Base-by-base conservation (phyloP, 768 basidiomycete genomes). In the Butyriboletus loyo region DNA sequence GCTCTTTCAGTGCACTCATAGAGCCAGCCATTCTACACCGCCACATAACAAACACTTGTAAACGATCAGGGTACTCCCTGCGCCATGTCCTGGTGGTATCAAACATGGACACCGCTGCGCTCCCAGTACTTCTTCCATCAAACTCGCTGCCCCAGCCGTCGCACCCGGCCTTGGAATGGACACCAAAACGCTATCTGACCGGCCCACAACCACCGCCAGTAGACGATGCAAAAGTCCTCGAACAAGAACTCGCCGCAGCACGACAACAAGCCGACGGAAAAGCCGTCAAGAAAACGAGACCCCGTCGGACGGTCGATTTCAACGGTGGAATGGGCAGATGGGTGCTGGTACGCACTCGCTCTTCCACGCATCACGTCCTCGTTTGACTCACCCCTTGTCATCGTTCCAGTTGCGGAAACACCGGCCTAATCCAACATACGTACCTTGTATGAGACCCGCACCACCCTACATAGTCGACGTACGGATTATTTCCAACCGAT, bases 261-360 rank as follows among this genome's bases (percentile, higher is more conserved):
- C 74, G 85, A 43, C 85, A 84, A 64, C 73, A 82, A 61, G 74
- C 89, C 56, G 92, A 92, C 62, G 90, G 91, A 4, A 90, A 89
- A 67, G 74, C 84, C 17, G 79, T 88, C 56, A 96, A 92, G 79
- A 95, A 93, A 76, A 94, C 90, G 42, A 81, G 93, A 55, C 94
- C 97, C 21, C 75, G 95, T 49, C 75, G 93, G 73, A 98, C 97
- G 19, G 95, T 98, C 13, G 97, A 98, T 71, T 98, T 94, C 61
- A 87, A 88, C 59, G 94, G 93, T 27, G 85, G 86, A 2, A 77
- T 96, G 72, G 89, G 87, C 15, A 79, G 93, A 57, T 97, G 91
- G 93, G 71, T 78, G 49, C 67, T 92, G 73, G 94, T 97, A 65
- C 24, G 56, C 53, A 85, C 74, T n/a, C 7, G 15, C 10, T 30